phyloP scores from a whole-genome alignment of 306 rosid genomes.

The Astragalus glycyphyllos region DNA sequence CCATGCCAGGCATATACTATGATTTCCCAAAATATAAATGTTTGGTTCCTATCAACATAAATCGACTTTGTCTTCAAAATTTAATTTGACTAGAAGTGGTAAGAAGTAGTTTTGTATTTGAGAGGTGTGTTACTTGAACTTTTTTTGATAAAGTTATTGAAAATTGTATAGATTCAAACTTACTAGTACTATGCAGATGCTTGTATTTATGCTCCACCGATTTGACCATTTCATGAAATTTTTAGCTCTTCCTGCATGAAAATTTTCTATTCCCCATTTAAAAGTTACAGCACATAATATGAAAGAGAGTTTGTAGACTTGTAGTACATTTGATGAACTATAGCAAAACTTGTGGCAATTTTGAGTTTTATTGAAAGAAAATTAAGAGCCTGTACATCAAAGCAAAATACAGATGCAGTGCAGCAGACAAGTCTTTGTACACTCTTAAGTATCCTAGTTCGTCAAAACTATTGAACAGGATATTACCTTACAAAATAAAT shows the following conservation, averaged over 20 bases:
- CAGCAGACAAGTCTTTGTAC: slow-evolving; percentile 22
- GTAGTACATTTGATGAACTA: background rate
- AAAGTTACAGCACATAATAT: background rate
- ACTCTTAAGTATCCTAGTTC: slow-evolving; percentile 33
- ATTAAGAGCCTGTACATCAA: slow-evolving; percentile 29
- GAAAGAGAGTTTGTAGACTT: background rate
- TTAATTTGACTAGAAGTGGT: too few species aligned
- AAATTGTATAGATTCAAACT: too few species aligned
- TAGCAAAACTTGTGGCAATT: slow-evolving; percentile 14
- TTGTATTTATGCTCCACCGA: too few species aligned
- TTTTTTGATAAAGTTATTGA: too few species aligned
- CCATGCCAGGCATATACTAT: too few species aligned
- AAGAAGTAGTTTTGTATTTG: too few species aligned
- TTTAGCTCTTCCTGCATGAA: background rate
- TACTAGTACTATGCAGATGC: too few species aligned
- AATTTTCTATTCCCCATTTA: background rate
- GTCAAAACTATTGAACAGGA: slow-evolving; percentile 25
- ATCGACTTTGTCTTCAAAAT: too few species aligned
- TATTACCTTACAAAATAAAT: slow-evolving; percentile 14
- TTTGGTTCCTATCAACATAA: too few species aligned
- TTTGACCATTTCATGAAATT: background rate
- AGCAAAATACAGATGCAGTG: background rate
- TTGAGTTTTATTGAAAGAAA: slow-evolving; percentile 31
- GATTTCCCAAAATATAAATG: too few species aligned
- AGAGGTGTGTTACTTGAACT: too few species aligned